Conservation (phyloP, 345 rosid species). For the Syzygium grande region DNA sequence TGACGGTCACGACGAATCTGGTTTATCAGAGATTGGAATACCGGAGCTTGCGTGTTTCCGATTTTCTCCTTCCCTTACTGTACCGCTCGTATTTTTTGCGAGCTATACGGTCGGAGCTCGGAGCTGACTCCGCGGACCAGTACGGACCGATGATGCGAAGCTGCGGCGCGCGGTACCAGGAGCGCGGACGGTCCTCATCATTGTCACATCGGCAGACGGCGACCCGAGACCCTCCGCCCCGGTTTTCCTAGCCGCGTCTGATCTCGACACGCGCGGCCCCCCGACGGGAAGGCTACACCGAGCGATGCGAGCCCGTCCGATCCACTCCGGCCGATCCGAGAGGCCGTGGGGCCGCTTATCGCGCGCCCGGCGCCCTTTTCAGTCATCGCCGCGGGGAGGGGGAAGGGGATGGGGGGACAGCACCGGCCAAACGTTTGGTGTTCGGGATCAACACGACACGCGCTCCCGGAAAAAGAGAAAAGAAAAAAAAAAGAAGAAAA, state of each 20-base stretch:
- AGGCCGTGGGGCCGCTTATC: neutral
- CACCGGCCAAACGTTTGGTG: neutral
- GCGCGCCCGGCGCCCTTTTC: neutral
- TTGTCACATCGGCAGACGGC: neutral
- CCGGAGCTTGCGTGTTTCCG: neutral
- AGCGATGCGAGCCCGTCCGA: neutral
- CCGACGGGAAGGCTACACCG: too few species aligned
- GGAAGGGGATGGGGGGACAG: neutral
- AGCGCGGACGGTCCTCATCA: neutral
- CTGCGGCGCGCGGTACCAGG: neutral
- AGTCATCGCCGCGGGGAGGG: neutral
- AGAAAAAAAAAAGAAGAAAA: too few species aligned
- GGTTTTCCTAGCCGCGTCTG: neutral
- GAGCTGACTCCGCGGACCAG: neutral
- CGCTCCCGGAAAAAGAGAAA: neutral
- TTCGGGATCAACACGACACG: neutral
- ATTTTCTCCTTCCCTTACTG: too few species aligned
- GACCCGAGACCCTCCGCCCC: neutral
- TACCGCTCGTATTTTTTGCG: neutral
- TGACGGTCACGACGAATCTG: neutral
- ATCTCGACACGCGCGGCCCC: neutral
- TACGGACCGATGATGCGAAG: neutral
- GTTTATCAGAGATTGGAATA: neutral
- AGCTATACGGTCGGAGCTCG: neutral
- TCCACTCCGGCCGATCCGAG: slow-evolving; percentile 5